phyloP scores from a whole-genome alignment of 352 stramenopile genomes.

The Globisporangium parvum region DNA sequence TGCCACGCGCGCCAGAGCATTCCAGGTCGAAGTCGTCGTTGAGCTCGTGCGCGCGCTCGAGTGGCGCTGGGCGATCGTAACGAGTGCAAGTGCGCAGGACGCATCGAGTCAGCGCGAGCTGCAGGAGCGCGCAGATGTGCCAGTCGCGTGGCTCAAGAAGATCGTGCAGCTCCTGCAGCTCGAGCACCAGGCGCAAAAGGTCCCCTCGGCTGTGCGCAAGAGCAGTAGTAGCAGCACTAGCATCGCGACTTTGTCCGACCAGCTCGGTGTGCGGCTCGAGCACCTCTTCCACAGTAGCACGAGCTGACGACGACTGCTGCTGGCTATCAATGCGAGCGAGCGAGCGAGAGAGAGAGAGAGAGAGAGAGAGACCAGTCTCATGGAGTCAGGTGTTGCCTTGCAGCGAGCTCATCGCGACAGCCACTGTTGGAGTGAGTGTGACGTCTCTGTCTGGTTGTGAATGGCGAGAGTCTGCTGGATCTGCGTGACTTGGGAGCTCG shows the following conservation, averaged over 20 bases:
- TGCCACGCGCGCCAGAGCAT: slow-evolving; percentile 18
- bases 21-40: slow-evolving; percentile 46
- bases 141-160: slow-evolving; percentile 42
- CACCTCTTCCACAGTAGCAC: neutral
- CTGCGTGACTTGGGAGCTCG: neutral
- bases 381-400: no score
- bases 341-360: no score
- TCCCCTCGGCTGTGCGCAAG: neutral
- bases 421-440: neutral
- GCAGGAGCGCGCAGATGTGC: slow-evolving; percentile 6
- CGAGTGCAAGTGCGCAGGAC: neutral
- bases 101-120: neutral
- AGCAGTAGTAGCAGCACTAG: neutral
- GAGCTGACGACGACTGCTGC: no score
- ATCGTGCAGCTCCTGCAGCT: slow-evolving; percentile 48
- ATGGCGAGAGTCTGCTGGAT: neutral
- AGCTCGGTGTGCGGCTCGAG: slow-evolving; percentile 1
- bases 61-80: slow-evolving; percentile 22
- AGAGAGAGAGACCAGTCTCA: no score
- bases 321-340: neutral
- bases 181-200: slow-evolving; percentile 19
- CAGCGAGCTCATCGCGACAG: no score
- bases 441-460: neutral
- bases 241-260: neutral
- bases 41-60: slow-evolving; percentile 48